phyloP scores from a whole-genome alignment of 768 basidiomycete genomes.

The Leccinellum rugosiceps region DNA sequence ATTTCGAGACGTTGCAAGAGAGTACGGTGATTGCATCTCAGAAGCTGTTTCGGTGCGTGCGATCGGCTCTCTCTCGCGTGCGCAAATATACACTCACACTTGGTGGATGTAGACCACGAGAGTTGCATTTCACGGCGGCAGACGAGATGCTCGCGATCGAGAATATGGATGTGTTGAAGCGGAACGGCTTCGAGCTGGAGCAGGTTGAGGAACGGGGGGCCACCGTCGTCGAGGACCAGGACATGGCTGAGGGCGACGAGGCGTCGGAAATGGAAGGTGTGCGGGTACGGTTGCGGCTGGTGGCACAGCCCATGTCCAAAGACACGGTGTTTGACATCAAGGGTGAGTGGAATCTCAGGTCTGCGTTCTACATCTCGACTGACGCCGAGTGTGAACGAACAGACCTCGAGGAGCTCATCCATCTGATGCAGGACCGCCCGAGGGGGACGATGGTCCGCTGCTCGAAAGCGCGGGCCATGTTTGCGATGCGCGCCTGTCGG shows the following conservation, averaged over 20 bases:
- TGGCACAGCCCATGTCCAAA: slow-evolving; percentile 90
- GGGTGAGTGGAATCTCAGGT: slow-evolving; percentile 41
- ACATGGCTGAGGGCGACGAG: not conserved
- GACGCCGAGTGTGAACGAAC: not conserved
- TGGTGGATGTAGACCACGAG: slow-evolving; percentile 56
- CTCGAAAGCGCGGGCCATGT: slow-evolving; percentile 92
- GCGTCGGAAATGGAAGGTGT: not conserved
- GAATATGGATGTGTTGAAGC: slow-evolving; percentile 75
- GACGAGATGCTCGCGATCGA: slow-evolving; percentile 89
- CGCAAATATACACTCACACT: not conserved
- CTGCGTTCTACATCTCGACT: too few relatives aligned
- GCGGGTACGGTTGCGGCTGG: slow-evolving; percentile 51
- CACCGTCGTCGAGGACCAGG: not conserved
- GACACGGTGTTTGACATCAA: slow-evolving; percentile 85
- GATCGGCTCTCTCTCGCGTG: too few relatives aligned
- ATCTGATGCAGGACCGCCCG: slow-evolving; percentile 77
- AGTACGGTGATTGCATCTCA: slow-evolving; percentile 91
- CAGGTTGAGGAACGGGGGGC: slow-evolving; percentile 40
- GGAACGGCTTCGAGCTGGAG: slow-evolving; percentile 88
- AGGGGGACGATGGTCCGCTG: slow-evolving; percentile 84
- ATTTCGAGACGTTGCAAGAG: slow-evolving; percentile 90
- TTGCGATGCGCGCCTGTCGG: slow-evolving; percentile 92
- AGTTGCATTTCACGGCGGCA: slow-evolving; percentile 79
- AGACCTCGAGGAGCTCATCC: slow-evolving; percentile 93
- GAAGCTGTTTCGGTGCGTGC: slow-evolving; percentile 67